Percentiles rank a stretch among this genome's conserved stretches.
phyloP scores from a whole-genome alignment of 1,139 yeast genomes.

The Geotrichum reessii region DNA sequence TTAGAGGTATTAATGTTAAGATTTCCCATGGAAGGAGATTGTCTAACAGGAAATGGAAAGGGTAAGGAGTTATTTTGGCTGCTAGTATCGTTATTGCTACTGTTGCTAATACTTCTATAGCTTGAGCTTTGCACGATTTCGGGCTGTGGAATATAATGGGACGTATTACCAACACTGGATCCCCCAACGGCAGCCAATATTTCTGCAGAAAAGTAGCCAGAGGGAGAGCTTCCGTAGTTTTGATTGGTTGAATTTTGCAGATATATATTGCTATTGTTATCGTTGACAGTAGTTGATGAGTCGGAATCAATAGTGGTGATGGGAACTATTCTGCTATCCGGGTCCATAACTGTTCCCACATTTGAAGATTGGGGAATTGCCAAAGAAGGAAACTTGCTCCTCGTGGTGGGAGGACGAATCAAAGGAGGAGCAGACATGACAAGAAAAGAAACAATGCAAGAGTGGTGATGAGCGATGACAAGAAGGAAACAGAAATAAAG shows the following conservation, averaged over 20 bases:
- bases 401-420: slow-evolving; percentile 15
- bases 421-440: slow-evolving; percentile 17
- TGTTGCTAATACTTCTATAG: background rate
- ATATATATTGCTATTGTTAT: background rate
- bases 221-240: slow-evolving; percentile 5
- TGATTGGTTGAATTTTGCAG: background rate
- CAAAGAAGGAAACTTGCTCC: slow-evolving; percentile 14
- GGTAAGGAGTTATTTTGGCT: slow-evolving; percentile 3
- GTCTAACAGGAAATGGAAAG: slow-evolving; percentile 13
- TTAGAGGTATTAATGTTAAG: slow-evolving; percentile 8
- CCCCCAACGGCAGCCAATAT: slow-evolving; percentile 13
- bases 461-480: background rate
- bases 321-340: slow-evolving; percentile 2
- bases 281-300: background rate
- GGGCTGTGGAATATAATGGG: background rate
- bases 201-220: slow-evolving; percentile 14
- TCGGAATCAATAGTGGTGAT: background rate
- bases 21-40: slow-evolving; percentile 3
- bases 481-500: background rate
- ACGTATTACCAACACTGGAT: background rate
- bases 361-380: slow-evolving; percentile 10
- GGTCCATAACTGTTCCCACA: slow-evolving; percentile 7
- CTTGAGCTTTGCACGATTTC: background rate
- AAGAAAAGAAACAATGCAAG: background rate
- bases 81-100: background rate